Evolutionary conservation across 129 eudicot genomes (phyloP).

Genomic region (Lactuca saligna): DNA sequence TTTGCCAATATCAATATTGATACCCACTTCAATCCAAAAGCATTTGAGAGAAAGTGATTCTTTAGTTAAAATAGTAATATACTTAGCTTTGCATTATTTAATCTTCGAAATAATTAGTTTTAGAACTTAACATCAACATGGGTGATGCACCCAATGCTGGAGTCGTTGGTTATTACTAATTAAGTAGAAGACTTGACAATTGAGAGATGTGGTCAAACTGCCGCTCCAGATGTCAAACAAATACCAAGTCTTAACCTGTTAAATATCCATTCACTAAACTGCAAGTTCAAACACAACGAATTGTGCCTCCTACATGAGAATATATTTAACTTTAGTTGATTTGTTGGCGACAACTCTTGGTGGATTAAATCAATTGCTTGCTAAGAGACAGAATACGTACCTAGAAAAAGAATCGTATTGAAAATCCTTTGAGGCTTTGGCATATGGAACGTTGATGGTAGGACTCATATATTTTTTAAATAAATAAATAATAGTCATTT

Average conservation of each 20-base stretch:
- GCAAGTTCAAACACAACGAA: too few species aligned
- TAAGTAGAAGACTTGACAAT: not conserved
- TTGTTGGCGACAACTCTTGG: not conserved
- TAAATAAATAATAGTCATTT: too few species aligned
- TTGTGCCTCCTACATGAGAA: not conserved
- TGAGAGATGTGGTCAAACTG: conserved; percentile 1
- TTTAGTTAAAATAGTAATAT: not conserved
- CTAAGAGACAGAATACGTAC: not conserved
- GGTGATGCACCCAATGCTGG: not conserved
- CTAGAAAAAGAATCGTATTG: not conserved
- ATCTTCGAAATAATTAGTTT: not conserved
- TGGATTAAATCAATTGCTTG: not conserved
- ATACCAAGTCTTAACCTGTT: not conserved
- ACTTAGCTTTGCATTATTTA: not conserved
- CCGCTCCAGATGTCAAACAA: conserved; percentile 15
- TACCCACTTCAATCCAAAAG: conserved; percentile 24
- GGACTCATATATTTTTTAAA: too few species aligned
- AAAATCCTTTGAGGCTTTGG: not conserved
- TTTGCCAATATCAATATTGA: conserved; percentile 15
- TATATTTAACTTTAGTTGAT: not conserved
- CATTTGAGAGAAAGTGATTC: not conserved
- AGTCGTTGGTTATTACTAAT: not conserved
- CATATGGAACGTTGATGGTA: conserved; percentile 12
- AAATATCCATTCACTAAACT: too few species aligned
- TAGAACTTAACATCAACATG: not conserved